These are phyloP conservation scores for Setaria italica DNA, from an alignment of 202 grass and related monocot genomes.

Conservation along the genomic window DNA sequence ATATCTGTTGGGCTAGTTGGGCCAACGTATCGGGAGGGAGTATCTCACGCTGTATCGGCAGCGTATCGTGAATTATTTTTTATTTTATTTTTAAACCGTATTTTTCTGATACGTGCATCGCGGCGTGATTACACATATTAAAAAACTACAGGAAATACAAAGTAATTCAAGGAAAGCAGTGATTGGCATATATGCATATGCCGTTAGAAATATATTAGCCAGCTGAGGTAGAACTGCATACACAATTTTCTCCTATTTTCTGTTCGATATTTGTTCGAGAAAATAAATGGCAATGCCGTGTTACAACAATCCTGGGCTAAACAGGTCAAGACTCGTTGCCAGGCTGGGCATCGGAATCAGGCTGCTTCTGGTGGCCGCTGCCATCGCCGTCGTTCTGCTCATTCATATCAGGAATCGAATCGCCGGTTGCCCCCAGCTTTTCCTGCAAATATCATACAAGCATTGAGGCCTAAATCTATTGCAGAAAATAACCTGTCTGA, in stretches of 20 bases:
- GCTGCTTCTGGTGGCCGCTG: constrained; percentile 41
- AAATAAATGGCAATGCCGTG: constrained; percentile 27
- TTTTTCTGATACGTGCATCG: too few relatives aligned
- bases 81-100: too few relatives aligned
- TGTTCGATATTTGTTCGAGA: neutral
- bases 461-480: neutral
- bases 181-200: neutral
- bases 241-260: neutral
- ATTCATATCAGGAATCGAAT: constrained; percentile 61
- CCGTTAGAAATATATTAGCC: neutral
- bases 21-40: too few relatives aligned
- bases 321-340: constrained; percentile 22
- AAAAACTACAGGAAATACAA: too few relatives aligned
- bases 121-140: too few relatives aligned
- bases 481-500: neutral
- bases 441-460: constrained; percentile 41
- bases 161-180: neutral
- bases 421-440: constrained; percentile 46
- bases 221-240: neutral
- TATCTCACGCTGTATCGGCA: too few relatives aligned
- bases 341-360: constrained; percentile 44
- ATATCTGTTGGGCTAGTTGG: too few relatives aligned
- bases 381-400: constrained; percentile 40
- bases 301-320: constrained; percentile 43
- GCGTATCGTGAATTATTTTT: too few relatives aligned